phyloP scores from a whole-genome alignment of 2,329 filamentous ascomycete genomes.

The Aureobasidium sp. region DNA sequence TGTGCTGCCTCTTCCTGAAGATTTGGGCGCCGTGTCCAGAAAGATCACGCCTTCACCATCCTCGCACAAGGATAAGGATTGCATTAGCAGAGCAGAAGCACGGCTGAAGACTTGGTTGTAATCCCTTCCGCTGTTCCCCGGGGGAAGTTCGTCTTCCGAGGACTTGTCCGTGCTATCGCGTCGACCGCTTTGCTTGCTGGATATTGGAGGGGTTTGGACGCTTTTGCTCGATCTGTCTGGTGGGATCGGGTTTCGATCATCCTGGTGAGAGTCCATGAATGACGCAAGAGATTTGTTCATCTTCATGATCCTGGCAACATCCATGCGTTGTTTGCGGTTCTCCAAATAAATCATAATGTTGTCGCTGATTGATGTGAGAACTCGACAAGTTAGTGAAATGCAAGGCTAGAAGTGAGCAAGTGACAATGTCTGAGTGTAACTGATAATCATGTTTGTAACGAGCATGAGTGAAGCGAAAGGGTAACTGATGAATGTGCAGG shows the following conservation, averaged over 20 bases:
- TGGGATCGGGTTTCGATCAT: not conserved
- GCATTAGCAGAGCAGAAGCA: not conserved
- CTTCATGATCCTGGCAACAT: constrained; percentile 20
- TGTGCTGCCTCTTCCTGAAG: not conserved
- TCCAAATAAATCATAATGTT: constrained; percentile 30
- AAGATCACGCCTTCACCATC: not conserved
- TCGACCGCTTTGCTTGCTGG: not conserved
- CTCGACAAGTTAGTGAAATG: constrained; percentile 37
- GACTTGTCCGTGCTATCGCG: not conserved
- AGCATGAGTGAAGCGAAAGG: too few species aligned
- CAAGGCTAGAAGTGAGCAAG: not conserved
- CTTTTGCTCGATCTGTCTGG: not conserved
- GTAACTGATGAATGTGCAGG: too few species aligned
- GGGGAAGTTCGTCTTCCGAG: constrained; percentile 3
- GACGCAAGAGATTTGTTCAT: constrained; percentile 21
- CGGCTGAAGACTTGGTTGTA: not conserved
- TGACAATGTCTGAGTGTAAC: too few species aligned
- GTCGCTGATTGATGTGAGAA: constrained; percentile 49
- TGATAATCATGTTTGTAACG: too few species aligned
- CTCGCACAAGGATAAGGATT: not conserved
- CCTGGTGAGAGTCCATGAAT: constrained; percentile 16
- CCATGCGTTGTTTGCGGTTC: constrained; percentile 26
- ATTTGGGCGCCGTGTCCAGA: not conserved
- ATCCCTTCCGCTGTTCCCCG: not conserved
- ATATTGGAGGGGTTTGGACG: not conserved